Percentiles rank a stretch among this genome's conserved stretches.
These are phyloP conservation scores for Phanerochaete carnosa DNA, from an alignment of 768 basidiomycete genomes.

Conservation along the genomic window DNA sequence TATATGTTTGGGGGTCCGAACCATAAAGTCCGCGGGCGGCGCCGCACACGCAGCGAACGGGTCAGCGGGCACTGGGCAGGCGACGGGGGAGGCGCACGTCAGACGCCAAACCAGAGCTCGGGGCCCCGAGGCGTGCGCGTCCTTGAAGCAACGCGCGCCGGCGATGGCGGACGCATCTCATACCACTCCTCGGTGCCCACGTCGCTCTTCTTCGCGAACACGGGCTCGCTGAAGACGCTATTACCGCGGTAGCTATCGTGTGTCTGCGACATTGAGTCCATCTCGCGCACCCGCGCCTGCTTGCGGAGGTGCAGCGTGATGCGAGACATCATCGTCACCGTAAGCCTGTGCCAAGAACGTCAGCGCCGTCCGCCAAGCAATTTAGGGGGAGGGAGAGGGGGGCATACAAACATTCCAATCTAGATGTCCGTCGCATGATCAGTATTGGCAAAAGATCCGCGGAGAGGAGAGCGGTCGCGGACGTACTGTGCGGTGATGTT, in stretches of 20 bases:
- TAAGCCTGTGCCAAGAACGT: constrained; percentile 9
- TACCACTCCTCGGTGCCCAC: constrained; percentile 6
- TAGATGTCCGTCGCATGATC: constrained; percentile 2
- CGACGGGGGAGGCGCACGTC: background rate
- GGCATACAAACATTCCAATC: constrained; percentile 39
- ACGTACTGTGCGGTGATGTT: constrained; percentile 36
- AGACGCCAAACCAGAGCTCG: background rate
- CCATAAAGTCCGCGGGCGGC: too few relatives aligned
- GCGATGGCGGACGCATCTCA: constrained; percentile 4
- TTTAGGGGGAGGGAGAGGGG: background rate
- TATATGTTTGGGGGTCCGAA: too few relatives aligned
- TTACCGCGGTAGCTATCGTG: too few relatives aligned
- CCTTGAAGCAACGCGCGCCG: background rate
- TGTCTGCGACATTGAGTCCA: too few relatives aligned
- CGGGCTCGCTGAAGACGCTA: too few relatives aligned
- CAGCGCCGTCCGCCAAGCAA: too few relatives aligned
- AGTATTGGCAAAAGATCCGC: background rate
- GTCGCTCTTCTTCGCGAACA: background rate
- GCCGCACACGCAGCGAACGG: too few relatives aligned
- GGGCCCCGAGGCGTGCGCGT: background rate
- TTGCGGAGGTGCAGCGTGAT: constrained; percentile 61
- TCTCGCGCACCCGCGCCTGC: constrained; percentile 8
- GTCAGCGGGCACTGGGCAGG: background rate
- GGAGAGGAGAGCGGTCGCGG: background rate
- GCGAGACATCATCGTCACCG: constrained; percentile 67